Evolutionary conservation across 257 asterid species (phyloP).

Genomic region (Petrea volubilis): DNA sequence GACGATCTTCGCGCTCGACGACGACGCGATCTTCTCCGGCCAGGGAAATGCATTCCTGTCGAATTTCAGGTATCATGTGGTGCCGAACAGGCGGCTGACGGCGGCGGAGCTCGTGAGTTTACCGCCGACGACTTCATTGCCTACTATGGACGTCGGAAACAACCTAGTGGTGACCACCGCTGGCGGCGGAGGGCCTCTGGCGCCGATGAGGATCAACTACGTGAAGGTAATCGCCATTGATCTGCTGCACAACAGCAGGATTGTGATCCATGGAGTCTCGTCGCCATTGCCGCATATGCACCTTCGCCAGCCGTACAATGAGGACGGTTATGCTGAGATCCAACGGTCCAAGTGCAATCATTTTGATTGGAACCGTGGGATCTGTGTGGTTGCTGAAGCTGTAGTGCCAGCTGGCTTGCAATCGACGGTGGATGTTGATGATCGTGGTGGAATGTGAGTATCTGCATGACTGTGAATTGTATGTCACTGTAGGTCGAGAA

Average conservation of each 20-base stretch:
- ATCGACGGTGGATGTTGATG: conserved; percentile 35
- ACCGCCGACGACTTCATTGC: conserved; percentile 43
- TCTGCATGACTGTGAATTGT: background rate
- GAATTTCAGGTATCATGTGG: conserved; percentile 63
- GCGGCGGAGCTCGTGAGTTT: conserved; percentile 62
- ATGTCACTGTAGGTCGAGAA: conserved; percentile 10
- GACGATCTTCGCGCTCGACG: conserved; percentile 72
- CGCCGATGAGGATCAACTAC: conserved; percentile 62
- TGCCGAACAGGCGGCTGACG: conserved; percentile 59
- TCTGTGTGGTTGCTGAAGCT: conserved; percentile 48
- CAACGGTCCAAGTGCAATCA: conserved; percentile 40
- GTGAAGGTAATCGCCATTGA: conserved; percentile 53
- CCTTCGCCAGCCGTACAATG: conserved; percentile 28
- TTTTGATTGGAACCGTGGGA: conserved; percentile 44
- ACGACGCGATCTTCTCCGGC: conserved; percentile 52
- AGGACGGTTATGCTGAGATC: conserved; percentile 28
- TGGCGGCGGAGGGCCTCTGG: conserved; percentile 59
- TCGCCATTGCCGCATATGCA: conserved; percentile 64
- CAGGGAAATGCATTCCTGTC: conserved; percentile 55
- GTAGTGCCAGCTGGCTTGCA: conserved; percentile 50
- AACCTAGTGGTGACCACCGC: conserved; percentile 59
- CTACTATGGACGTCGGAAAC: conserved; percentile 55
- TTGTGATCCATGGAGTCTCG: conserved; percentile 59
- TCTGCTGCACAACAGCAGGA: conserved; percentile 63
- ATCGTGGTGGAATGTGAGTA: conserved; percentile 44